Conservation (phyloP, 208 protist genomes). For the Trypanosoma theileri region DNA sequence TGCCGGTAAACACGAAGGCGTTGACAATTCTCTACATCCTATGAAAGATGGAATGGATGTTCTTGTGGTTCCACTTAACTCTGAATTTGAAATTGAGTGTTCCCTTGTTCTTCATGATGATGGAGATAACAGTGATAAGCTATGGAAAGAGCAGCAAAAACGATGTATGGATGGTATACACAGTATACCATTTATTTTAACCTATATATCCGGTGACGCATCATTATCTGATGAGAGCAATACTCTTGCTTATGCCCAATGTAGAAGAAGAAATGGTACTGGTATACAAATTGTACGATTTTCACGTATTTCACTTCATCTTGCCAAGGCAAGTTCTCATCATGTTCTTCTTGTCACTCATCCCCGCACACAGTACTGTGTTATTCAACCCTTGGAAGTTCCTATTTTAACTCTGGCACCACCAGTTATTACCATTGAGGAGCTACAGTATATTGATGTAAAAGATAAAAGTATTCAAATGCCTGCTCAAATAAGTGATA, state of each 20-base stretch:
- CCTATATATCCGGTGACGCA: constrained; percentile 25
- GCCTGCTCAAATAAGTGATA: not conserved
- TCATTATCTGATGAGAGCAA: constrained; percentile 12
- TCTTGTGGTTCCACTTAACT: not conserved
- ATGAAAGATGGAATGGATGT: not conserved
- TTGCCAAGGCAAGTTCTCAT: constrained; percentile 16
- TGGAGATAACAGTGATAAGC: not conserved
- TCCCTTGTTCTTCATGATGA: not conserved
- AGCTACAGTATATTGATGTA: not conserved
- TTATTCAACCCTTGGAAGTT: constrained; percentile 18
- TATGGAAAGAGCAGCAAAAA: not conserved
- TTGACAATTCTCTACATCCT: too few relatives aligned
- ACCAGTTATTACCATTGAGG: constrained; percentile 9
- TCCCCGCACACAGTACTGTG: constrained; percentile 17
- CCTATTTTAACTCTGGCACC: constrained; percentile 11
- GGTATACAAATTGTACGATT: constrained; percentile 8
- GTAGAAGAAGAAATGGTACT: not conserved
- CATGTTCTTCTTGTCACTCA: constrained; percentile 27
- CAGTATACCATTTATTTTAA: constrained; percentile 30
- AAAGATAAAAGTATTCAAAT: not conserved
- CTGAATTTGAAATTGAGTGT: constrained; percentile 2
- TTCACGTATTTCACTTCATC: constrained; percentile 17
- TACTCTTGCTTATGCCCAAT: constrained; percentile 16
- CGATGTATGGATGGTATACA: constrained; percentile 14
- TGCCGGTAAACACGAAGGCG: not conserved